Base-by-base conservation (phyloP, 169 alveolate species). In the Eimeria nieschulzi region DNA sequence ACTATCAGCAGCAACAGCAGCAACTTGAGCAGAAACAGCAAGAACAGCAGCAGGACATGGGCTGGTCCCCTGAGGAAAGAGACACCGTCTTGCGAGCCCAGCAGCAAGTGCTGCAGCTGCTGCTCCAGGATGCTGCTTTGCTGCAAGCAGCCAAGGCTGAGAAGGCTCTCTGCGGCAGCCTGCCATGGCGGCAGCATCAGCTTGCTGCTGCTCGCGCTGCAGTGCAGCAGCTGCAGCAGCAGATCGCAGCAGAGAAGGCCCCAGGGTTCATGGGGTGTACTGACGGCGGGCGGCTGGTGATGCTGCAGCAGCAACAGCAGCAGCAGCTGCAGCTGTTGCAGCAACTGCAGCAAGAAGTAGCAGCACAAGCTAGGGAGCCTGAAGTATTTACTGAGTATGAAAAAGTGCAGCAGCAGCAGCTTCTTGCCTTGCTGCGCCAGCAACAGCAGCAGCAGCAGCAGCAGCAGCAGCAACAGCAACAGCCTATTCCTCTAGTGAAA, bases 251-350 rank as follows among this genome's bases (percentile, higher is more conserved):
- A 9, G 80, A 25, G 51, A 19, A 21, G 9, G 7, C 26, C 9
- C 15, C 80, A 0, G 53, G 53, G 56, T 9, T 71, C 5, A 25
- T 39, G 56, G 25, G 80, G 56, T 9, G 56, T 9, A 71, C 80
- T 9, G 80, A 71, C 21, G 51, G 6, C 80, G 55, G 15, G 9
- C 80, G 80, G 56, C 10, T 71, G 19, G 55, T 23, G 10, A 8
- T 7, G 39, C 80, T 71, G 56, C 80, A 71, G 55, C 46, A 71
- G 53, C 80, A 71, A 53, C 80, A 23, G 80, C 80, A 71, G 80
- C 80, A 71, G 80, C 83, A 73, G 64, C 83, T 39, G 23, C 68
- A 59, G 5, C 2, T 59, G 68, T 19, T 59, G 15, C 68, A 59
- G 68, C 15, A 59, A 59, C 68, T 59, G 66, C 83, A 73, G 66